Conservation (phyloP, 257 asterid species). For the Solanum habrochaites region DNA sequence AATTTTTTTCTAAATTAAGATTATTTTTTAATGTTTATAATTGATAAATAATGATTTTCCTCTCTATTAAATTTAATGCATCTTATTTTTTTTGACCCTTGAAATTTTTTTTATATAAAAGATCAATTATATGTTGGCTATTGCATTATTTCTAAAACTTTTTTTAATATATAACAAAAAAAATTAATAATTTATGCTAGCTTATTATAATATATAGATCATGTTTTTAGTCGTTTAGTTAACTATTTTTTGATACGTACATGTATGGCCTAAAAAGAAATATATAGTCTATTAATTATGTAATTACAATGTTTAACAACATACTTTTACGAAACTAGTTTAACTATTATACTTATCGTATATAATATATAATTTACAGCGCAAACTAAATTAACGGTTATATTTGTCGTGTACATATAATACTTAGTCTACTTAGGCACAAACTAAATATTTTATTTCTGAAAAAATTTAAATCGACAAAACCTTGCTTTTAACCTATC, state of each 20-base stretch:
- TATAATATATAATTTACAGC: too few relatives aligned
- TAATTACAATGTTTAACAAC: neutral
- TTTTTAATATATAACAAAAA: neutral
- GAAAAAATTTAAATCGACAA: neutral
- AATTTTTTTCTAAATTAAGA: neutral
- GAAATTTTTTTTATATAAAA: neutral
- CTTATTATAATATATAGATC: neutral
- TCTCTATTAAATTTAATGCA: neutral
- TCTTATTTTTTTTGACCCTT: neutral
- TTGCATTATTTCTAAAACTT: neutral
- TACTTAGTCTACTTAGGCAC: neutral
- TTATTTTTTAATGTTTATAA: neutral
- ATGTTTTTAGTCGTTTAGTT: neutral
- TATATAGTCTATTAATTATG: neutral
- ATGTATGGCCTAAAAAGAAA: neutral
- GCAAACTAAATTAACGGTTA: too few relatives aligned
- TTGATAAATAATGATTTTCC: neutral
- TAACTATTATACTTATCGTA: too few relatives aligned
- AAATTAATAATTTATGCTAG: neutral
- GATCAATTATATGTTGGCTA: neutral
- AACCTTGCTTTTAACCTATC: neutral
- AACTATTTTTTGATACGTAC: neutral
- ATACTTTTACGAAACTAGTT: too few relatives aligned
- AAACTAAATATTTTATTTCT: neutral
- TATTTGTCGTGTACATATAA: neutral